A percentile compares a stretch with the other conserved stretches of the same genome.
Evolutionary conservation across 805 yeast species (phyloP).

Genomic region (Starmerella sirachaensis): DNA sequence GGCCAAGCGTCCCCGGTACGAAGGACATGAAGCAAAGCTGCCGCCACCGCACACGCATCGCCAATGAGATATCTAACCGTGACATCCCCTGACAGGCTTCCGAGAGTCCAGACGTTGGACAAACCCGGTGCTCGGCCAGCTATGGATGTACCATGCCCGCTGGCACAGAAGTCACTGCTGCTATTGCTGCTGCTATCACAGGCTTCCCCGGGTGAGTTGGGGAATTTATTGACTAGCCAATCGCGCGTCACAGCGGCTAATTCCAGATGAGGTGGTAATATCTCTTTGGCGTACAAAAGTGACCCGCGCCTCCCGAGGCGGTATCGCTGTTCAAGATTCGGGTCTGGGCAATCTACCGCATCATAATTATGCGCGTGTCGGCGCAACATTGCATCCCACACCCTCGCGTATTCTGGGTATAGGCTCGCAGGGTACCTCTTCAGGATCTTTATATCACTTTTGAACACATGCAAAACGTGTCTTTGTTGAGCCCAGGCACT

Average conservation of each 20-base stretch:
- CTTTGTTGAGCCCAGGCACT: background rate
- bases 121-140: no score
- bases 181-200: no score
- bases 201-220: no score
- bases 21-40: conserved; percentile 1
- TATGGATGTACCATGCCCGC: no score
- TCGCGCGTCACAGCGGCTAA: no score
- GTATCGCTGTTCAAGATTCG: background rate
- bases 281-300: background rate
- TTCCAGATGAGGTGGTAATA: no score
- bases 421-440: conserved; percentile 24
- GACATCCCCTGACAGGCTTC: conserved; percentile 3
- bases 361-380: background rate
- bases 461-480: conserved; percentile 1
- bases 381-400: conserved; percentile 24
- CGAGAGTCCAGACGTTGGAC: conserved; percentile 5
- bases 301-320: conserved; percentile 1
- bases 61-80: conserved; percentile 6
- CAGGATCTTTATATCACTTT: conserved; percentile 12
- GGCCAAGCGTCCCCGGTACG: no score
- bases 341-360: background rate
- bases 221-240: no score
- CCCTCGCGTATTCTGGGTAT: conserved; percentile 27
- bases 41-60: conserved; percentile 4
- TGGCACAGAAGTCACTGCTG: no score